Conservation (phyloP, 2,329 filamentous ascomycete species). For the Aspergillus pseudoviridinutans region DNA sequence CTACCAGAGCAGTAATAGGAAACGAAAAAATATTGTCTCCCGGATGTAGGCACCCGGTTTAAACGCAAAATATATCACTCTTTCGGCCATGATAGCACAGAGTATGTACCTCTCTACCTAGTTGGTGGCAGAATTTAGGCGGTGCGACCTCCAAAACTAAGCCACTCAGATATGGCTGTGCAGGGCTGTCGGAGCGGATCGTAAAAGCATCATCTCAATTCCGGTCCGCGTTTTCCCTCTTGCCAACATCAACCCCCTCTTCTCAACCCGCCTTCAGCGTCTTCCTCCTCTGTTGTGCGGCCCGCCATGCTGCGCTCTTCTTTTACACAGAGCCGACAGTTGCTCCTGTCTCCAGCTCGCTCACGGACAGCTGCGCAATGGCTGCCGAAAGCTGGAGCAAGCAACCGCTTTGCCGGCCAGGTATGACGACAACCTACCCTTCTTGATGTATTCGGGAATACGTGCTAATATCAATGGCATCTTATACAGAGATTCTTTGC, state of each 20-base stretch:
- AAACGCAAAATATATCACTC: not conserved
- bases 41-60: no score
- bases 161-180: constrained; percentile 25
- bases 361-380: constrained; percentile 41
- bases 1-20: no score
- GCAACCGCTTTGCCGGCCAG: constrained; percentile 39
- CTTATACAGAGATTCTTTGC: constrained; percentile 47
- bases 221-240: constrained; percentile 30
- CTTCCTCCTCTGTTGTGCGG: constrained; percentile 37
- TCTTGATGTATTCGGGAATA: constrained; percentile 22
- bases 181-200: constrained; percentile 36
- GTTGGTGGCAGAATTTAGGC: constrained; percentile 4
- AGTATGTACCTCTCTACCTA: not conserved
- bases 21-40: no score
- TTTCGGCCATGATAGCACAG: no score
- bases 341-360: constrained; percentile 37
- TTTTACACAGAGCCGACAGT: constrained; percentile 45
- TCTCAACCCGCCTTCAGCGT: constrained; percentile 20
- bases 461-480: constrained; percentile 19
- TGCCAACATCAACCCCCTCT: constrained; percentile 25
- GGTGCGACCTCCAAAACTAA: constrained; percentile 13
- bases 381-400: constrained; percentile 36
- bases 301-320: constrained; percentile 55
- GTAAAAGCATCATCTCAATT: constrained; percentile 34
- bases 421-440: constrained; percentile 27